phyloP scores from a whole-genome alignment of 2,329 filamentous ascomycete genomes.

The Cryphonectria radicalis region DNA sequence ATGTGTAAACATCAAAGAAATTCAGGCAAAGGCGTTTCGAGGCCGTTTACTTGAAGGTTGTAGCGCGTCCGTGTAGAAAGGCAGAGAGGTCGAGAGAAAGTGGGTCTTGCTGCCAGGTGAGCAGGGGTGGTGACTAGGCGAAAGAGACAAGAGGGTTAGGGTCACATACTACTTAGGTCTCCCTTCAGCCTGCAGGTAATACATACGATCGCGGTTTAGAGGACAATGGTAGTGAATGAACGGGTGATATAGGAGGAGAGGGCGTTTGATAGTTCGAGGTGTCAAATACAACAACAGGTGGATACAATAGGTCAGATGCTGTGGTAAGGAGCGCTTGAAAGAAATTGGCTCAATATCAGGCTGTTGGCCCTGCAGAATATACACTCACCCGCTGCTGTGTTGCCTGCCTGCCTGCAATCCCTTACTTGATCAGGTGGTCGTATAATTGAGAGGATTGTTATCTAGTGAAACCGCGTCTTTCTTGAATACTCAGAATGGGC shows the following conservation, averaged over 20 bases:
- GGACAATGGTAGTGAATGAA: not conserved
- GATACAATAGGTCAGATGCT: not conserved
- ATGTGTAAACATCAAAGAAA: not conserved
- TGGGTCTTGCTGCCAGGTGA: not conserved
- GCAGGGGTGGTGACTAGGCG: not conserved
- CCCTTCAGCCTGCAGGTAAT: not conserved
- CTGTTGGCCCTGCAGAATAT: not conserved
- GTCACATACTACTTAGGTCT: accelerated
- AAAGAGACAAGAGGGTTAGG: not conserved
- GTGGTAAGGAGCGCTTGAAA: not conserved
- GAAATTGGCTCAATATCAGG: not conserved
- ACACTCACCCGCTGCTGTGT: not conserved
- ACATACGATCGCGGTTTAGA: not conserved
- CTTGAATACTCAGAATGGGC: not conserved
- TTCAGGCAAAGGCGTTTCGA: not conserved
- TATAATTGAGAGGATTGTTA: not conserved
- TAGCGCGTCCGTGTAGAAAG: conserved; percentile 2
- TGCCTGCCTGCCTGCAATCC: not conserved
- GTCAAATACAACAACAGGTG: not conserved
- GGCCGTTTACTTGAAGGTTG: conserved; percentile 1
- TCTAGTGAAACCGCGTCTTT: not conserved
- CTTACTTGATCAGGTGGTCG: not conserved
- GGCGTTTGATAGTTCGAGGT: not conserved
- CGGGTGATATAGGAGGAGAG: not conserved
- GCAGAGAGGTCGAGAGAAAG: conserved; percentile 2